Conservation (phyloP, 257 asterid species). For the Echites panduratus region DNA sequence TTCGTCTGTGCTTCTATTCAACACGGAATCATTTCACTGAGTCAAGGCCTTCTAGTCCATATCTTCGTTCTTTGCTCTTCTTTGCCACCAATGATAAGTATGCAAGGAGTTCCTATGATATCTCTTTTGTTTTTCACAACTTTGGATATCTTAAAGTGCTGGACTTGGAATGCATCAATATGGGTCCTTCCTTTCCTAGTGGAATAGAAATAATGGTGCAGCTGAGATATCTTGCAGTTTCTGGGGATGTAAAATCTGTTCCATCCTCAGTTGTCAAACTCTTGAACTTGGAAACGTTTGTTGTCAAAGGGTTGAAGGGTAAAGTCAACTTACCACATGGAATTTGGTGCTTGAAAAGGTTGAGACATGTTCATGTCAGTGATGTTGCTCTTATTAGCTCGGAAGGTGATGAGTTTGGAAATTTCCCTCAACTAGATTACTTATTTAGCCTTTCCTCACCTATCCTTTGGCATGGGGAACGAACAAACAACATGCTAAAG, state of each 20-base stretch:
- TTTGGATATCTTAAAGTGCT: conserved; percentile 1
- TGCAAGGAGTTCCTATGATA: conserved; percentile 1
- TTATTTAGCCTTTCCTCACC: background rate
- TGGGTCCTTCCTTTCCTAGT: background rate
- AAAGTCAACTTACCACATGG: background rate
- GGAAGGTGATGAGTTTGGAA: background rate
- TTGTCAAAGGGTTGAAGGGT: background rate
- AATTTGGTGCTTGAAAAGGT: background rate
- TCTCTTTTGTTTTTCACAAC: conserved; percentile 1
- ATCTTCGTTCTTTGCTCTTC: background rate
- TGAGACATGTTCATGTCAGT: background rate
- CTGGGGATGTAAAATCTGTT: conserved; percentile 1
- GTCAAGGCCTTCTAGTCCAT: background rate
- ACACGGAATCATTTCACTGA: background rate
- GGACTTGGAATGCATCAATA: conserved; percentile 1
- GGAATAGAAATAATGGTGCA: background rate
- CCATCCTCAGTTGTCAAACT: background rate
- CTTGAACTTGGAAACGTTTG: background rate
- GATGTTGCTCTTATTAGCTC: background rate
- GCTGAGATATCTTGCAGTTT: background rate
- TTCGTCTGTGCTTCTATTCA: background rate
- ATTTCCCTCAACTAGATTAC: background rate
- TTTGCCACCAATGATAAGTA: background rate
- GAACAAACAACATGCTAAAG: background rate
- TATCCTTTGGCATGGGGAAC: background rate